Evolutionary conservation across 768 basidiomycete species (phyloP).

Genomic region (Porpolomopsis calyptriformis): DNA sequence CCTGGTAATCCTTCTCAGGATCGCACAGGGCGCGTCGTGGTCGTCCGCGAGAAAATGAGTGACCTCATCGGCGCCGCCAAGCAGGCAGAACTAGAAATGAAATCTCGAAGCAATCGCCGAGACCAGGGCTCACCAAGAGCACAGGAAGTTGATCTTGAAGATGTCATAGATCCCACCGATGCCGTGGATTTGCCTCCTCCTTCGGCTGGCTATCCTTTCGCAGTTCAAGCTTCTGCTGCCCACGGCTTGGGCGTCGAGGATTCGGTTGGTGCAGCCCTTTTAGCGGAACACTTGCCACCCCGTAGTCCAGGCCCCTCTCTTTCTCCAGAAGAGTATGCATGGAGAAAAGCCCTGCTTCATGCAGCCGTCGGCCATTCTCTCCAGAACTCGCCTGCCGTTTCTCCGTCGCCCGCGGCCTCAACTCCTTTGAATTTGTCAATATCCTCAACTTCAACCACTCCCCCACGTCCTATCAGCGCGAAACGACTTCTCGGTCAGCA

Average conservation of each 20-base stretch:
- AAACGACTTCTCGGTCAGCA: conserved; percentile 33
- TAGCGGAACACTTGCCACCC: conserved; percentile 66
- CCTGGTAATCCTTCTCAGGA: conserved; percentile 24
- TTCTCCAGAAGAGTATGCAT: conserved; percentile 47
- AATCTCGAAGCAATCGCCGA: conserved; percentile 37
- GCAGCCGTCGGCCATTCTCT: conserved; percentile 74
- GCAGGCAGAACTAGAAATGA: conserved; percentile 66
- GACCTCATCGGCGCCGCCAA: conserved; percentile 61
- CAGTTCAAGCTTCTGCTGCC: conserved; percentile 63
- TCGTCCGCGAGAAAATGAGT: conserved; percentile 73
- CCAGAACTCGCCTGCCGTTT: conserved; percentile 39
- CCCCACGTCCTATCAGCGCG: conserved; percentile 16
- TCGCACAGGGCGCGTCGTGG: conserved; percentile 55
- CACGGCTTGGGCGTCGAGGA: conserved; percentile 66
- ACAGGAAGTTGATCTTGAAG: conserved; percentile 29
- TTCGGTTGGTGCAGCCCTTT: conserved; percentile 62
- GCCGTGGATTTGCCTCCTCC: conserved; percentile 69
- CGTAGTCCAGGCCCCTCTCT: conserved; percentile 48
- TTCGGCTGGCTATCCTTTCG: conserved; percentile 58
- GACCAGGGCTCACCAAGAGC: conserved; percentile 35
- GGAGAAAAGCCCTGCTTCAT: conserved; percentile 67
- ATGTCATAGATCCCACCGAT: conserved; percentile 77
- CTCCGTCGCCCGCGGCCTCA: conserved; percentile 15
- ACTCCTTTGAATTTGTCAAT: conserved; percentile 5
- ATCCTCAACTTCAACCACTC: conserved; percentile 7